Percentiles rank a stretch among this genome's conserved stretches.
Conservation (phyloP, 1,284 basidiomycete genomes). For the Melampsora larici-populina region DNA sequence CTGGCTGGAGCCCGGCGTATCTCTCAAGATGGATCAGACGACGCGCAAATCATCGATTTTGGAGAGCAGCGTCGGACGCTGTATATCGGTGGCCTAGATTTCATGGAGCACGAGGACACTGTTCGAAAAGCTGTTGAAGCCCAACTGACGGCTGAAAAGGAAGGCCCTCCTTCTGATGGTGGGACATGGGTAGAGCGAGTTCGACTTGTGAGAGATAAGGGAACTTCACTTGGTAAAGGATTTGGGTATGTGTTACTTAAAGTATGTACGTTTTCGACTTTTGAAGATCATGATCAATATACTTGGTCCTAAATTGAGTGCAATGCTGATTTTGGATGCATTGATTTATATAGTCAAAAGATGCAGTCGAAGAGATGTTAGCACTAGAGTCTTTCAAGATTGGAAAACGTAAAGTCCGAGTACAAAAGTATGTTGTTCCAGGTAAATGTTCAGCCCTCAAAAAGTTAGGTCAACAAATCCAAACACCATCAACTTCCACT, state of each 20-base stretch:
- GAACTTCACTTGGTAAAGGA: slow-evolving; percentile 30
- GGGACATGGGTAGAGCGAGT: slow-evolving; percentile 35
- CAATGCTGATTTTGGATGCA: neutral
- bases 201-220: slow-evolving; percentile 36
- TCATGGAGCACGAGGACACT: slow-evolving; percentile 35
- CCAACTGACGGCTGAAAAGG: slow-evolving; percentile 16
- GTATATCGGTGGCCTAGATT: slow-evolving; percentile 40
- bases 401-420: slow-evolving; percentile 35
- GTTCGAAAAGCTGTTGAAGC: slow-evolving; percentile 35
- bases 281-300: neutral
- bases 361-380: slow-evolving; percentile 41
- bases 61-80: slow-evolving; percentile 27
- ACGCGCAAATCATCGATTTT: slow-evolving; percentile 2
- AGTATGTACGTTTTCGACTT: neutral
- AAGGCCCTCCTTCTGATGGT: slow-evolving; percentile 5
- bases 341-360: slow-evolving; percentile 6
- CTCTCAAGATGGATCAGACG: neutral
- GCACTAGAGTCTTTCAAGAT: slow-evolving; percentile 36
- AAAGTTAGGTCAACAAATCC: slow-evolving; percentile 3
- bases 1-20: slow-evolving; percentile 6
- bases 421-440: slow-evolving; percentile 25
- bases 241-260: slow-evolving; percentile 40
- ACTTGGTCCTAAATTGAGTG: neutral
- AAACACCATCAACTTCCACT: neutral
- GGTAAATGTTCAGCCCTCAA: slow-evolving; percentile 26